Evolutionary conservation across 495 filamentous ascomycete genomes (phyloP), one percentile per base, ranked within the genome.

Genomic region (Rhizodiscina lignyota): DNA sequence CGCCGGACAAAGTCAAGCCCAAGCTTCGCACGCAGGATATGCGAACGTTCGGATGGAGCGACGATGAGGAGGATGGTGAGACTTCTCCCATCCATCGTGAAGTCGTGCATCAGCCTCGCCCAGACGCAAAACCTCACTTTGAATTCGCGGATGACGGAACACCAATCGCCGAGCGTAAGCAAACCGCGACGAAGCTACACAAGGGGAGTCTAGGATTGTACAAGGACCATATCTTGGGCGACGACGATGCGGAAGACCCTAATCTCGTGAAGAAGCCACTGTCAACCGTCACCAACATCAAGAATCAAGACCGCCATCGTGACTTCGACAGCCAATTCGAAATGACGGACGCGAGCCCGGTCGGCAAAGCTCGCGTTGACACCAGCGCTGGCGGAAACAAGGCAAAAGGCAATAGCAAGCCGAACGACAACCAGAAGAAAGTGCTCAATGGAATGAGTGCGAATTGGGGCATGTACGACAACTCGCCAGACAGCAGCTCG

Each of bases 41-140:
- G 13, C 68, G 74, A 24, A 74, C 85, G 48, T 92, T 79, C 42
- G 72, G 75, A 53, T 78, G 73, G 56, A 72, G 64, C 43, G 83
- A 79, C 36, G 68, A 70, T 16, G 62, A 71, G 35, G 55, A 42
- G 36, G 37, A 54, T 45, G 48, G 47, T 21, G 47, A 53, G n/a
- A 32, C 21, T 3, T 56, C 56, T 3, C 53, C 53, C 6, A 40
- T 52, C 30, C 67, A 68, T 22, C 53, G 64, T 0, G 62, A 55
- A 26, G 61, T 70, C 18, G 58, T 70, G 34, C 53, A 58, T 35
- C 77, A 85, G 42, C 62, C 79, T 11, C 83, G 87, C 29, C 78
- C 70, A 17, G 81, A 93, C 39, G 72, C 78, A 11, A 73, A 82
- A 43, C 58, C 74, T 0, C 83, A 94, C 56, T 92, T 94, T 44